Base-by-base conservation (phyloP, 108 stramenopile species). In the Aureococcus anophagefferens region DNA sequence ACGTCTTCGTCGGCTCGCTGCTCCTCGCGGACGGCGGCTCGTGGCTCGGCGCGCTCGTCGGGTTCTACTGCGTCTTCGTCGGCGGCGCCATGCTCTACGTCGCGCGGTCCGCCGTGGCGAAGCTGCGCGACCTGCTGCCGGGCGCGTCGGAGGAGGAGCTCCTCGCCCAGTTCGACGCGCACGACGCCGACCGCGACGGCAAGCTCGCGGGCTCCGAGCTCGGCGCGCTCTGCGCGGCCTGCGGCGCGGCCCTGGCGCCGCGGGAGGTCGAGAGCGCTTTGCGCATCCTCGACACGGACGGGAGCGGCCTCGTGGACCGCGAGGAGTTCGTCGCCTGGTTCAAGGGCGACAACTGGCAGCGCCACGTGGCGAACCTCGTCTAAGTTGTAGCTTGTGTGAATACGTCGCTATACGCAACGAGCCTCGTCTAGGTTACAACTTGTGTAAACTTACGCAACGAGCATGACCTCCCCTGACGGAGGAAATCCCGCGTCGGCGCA, bases 241-340 rank as follows among this genome's bases (percentile, higher is more conserved):
- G 64, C 14, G 71, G 71, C 35, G 33, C 29, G 29, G 1, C 16
- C 59, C 71, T 65, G 28, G 34, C 33, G 33, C 63, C 34, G 13
- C 33, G 34, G 11, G 71, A 72, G 71, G 63, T 64, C 25, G 63
- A 72, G 64, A 30, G 14, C 16, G 64, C 64, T 9, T 9, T 72
- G n/a, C 35, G 28, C 16, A 21, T 30, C 28, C 36, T 72, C 7
- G 71, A 72, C 36, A 25, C 5, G 31, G 71, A 72, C 33, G 32
- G 33, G 35, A 35, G 33, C 17, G 71, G 71, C 0, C 4, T 25
- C 64, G 34, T 72, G 4, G 71, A 72, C 15, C 33, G 5, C 29
- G 71, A 9, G 29, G 71, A 72, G 40, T 72, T 72, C 30, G 18
- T n/a, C 0, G 34, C 30, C 0, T 72, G 71, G 71, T 72, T 33